phyloP scores from a whole-genome alignment of 176 grass and related monocot genomes.

The Calamus simplicifolius region DNA sequence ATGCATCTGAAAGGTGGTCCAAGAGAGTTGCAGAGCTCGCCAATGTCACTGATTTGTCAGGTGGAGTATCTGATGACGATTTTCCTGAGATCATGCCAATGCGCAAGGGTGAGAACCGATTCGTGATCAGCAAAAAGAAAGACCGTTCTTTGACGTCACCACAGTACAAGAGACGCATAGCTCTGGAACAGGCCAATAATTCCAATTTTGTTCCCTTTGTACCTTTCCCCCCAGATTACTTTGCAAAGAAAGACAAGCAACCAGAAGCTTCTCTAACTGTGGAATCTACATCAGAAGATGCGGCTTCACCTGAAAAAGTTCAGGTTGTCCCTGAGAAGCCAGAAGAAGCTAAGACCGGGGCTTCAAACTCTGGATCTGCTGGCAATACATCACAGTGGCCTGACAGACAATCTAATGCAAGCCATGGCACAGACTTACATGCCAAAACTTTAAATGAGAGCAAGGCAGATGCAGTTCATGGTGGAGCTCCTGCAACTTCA shows the following conservation, averaged over 20 bases:
- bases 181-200: constrained; percentile 60
- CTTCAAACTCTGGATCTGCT: constrained; percentile 13
- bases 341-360: background rate
- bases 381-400: constrained; percentile 11
- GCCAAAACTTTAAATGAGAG: constrained; percentile 15
- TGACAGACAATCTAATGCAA: constrained; percentile 19
- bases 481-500: constrained; percentile 12
- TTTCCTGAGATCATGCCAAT: constrained; percentile 78
- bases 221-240: constrained; percentile 84
- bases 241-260: constrained; percentile 73
- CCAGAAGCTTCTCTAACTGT: constrained; percentile 22
- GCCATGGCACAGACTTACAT: constrained; percentile 12
- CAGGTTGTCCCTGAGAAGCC: background rate
- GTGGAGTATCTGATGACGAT: constrained; percentile 36
- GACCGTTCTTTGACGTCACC: constrained; percentile 59
- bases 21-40: constrained; percentile 32
- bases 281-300: constrained; percentile 19
- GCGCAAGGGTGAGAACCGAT: constrained; percentile 77
- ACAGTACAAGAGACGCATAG: constrained; percentile 65
- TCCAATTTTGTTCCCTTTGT: constrained; percentile 78
- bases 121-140: constrained; percentile 91
- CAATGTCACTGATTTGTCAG: constrained; percentile 23
- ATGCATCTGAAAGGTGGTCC: constrained; percentile 34
- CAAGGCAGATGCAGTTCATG: constrained; percentile 18
- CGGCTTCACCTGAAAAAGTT: constrained; percentile 12